Evolutionary conservation across 2,329 filamentous ascomycete genomes (phyloP), one percentile per base, ranked within the genome.

Genomic region (Sclerotinia trifoliorum): DNA sequence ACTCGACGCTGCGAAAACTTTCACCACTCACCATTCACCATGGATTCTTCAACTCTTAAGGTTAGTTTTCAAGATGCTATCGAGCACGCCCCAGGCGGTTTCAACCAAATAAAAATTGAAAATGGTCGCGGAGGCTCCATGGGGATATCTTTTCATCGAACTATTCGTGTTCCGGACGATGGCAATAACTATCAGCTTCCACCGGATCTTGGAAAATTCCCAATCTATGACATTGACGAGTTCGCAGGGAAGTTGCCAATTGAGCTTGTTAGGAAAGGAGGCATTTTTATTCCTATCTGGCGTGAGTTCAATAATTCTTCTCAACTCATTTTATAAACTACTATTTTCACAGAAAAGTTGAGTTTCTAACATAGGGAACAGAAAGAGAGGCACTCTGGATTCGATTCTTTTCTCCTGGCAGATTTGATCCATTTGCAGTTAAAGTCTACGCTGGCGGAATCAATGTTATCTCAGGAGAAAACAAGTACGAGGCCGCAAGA

Each of bases 281-380:
- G 83, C 0, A 61, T 82, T 0, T 81, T 84, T 71, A 74, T 84
- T 13, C 80, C 82, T 0, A 83, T 85, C 78, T 80, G 82, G 71
- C 65, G 69, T 42, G 39, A 15, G 39, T 42, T 42, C 13, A 3
- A 15, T 42, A 15, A 42, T 42, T 42, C 3, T 42, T 42, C 4
- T 13, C 13, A 39, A 39, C 39, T 42, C 13, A 42, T 5, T 42
- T 42, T 4, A 42, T 15, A 11, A 15, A 42, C 39, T 39, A 13
- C 35, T 15, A 42, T 4, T 42, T 11, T 2, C 13, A 42, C 3
- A 0, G 39, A 15, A 15, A 42, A 15, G 3, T 42, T 3, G 13
- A 15, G 15, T 42, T 15, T 42, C 48, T 64, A 19, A 35, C 4
- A 8, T 2, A 24, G 1, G 5, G 8, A 39, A 52, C 13, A 52